Evolutionary conservation across 164 flowering plant genomes (phyloP).

Genomic region (Amborella trichopoda): DNA sequence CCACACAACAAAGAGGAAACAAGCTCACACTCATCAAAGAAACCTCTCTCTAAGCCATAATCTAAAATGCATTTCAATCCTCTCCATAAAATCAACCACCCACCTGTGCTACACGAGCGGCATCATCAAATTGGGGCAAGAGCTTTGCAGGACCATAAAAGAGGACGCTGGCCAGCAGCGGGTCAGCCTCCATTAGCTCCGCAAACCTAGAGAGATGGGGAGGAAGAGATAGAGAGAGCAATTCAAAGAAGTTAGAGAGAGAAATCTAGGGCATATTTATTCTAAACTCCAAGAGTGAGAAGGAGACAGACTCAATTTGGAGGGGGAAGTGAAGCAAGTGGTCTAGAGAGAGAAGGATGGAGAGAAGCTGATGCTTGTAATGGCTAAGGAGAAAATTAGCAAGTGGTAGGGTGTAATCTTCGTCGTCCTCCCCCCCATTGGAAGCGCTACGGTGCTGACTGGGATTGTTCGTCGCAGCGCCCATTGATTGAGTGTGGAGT

Average conservation of each 20-base stretch:
- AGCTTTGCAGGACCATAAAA: conserved; percentile 34
- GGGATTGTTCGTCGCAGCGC: no score
- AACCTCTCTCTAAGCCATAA: background rate
- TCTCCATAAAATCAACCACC: background rate
- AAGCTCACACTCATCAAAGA: background rate
- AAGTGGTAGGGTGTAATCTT: conserved; percentile 5
- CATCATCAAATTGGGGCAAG: conserved; percentile 40
- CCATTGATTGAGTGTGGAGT: no score
- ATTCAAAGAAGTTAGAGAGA: background rate
- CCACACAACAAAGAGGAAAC: background rate
- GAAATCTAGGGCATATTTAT: background rate
- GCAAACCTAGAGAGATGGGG: conserved; percentile 30
- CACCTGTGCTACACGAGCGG: conserved; percentile 61
- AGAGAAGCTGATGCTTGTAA: conserved; percentile 39
- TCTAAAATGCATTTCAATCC: background rate
- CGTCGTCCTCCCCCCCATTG: no score
- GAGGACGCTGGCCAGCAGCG: conserved; percentile 27
- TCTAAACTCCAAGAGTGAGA: background rate
- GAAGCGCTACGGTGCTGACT: no score
- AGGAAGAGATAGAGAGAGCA: background rate
- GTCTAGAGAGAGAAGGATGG: conserved; percentile 49
- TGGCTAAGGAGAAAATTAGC: conserved; percentile 12
- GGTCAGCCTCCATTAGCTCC: conserved; percentile 43
- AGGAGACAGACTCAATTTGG: conserved; percentile 36
- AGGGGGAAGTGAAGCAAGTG: conserved; percentile 68